Evolutionary conservation across 495 filamentous ascomycete species (phyloP).

Genomic region (Penicillium roqueforti): DNA sequence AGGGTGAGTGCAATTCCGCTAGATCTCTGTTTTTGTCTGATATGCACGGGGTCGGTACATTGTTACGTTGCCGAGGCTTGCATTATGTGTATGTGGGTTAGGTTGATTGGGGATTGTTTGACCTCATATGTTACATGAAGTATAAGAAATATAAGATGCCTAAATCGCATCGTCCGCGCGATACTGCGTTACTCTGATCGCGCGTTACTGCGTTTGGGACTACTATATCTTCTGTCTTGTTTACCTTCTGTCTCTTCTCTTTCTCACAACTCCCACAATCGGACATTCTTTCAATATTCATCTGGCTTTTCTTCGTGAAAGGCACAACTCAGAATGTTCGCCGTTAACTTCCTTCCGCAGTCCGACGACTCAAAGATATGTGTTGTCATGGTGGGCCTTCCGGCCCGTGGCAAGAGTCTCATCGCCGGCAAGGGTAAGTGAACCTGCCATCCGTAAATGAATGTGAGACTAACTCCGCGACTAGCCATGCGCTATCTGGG

Average conservation of each 20-base stretch:
- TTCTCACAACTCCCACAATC: background rate
- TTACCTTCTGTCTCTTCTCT: background rate
- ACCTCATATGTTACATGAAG: background rate
- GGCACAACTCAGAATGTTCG: no score
- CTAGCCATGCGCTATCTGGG: constrained; percentile 91
- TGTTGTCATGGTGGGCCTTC: constrained; percentile 98
- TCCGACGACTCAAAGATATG: constrained; percentile 93
- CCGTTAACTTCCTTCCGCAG: constrained; percentile 46
- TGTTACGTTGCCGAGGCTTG: constrained; percentile 2
- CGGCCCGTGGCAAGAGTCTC: constrained; percentile 91
- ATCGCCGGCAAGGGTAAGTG: constrained; percentile 90
- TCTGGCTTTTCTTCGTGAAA: background rate
- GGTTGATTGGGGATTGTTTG: background rate
- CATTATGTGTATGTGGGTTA: background rate
- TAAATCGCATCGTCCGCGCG: no score
- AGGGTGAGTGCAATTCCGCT: constrained; percentile 27
- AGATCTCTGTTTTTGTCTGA: background rate
- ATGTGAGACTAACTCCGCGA: constrained; percentile 1
- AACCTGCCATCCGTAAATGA: background rate
- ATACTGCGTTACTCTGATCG: no score
- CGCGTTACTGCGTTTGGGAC: no score
- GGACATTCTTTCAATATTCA: background rate
- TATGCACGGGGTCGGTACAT: background rate
- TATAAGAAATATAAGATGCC: background rate
- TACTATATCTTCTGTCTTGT: background rate